These are phyloP conservation scores for Sicyos baderoa DNA, from an alignment of 306 rosid species.

Conservation along the genomic window DNA sequence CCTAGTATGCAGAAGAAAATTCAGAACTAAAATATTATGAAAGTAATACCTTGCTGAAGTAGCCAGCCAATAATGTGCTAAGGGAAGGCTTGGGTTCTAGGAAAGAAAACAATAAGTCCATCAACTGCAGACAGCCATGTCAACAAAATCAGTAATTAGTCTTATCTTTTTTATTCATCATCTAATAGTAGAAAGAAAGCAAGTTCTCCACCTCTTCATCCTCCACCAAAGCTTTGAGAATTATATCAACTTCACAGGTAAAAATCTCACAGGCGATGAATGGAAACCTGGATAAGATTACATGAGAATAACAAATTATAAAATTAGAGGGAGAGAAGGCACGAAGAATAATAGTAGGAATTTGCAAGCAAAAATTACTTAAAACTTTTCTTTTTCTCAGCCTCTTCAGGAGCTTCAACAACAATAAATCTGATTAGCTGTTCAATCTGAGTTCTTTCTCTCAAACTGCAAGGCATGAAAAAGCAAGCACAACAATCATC, in stretches of 20 bases:
- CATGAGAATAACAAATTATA: constrained; percentile 28
- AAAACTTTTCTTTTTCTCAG: constrained; percentile 80
- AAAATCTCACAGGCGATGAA: constrained; percentile 93
- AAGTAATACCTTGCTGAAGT: constrained; percentile 78
- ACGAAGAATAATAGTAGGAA: constrained; percentile 17
- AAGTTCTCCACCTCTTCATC: constrained; percentile 73
- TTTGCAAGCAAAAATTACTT: constrained; percentile 49
- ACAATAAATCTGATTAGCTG: constrained; percentile 65
- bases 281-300: constrained; percentile 61
- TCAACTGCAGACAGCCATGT: constrained; percentile 56
- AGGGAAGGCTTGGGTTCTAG: constrained; percentile 71
- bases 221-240: constrained; percentile 85
- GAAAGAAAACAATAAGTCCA: constrained; percentile 84
- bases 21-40: not conserved
- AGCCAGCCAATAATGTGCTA: constrained; percentile 84
- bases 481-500: constrained; percentile 20
- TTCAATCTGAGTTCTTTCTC: constrained; percentile 75
- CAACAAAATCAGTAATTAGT: constrained; percentile 28
- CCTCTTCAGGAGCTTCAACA: constrained; percentile 88
- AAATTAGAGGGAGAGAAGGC: constrained; percentile 20
- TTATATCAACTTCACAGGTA: constrained; percentile 92
- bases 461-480: constrained; percentile 51
- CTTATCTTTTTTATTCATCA: constrained; percentile 3
- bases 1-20: not conserved
- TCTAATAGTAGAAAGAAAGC: constrained; percentile 12